Percentiles rank a stretch among this genome's conserved stretches.
phyloP scores from a whole-genome alignment of 176 grass and related monocot species.

The Cymbopogon citratus region DNA sequence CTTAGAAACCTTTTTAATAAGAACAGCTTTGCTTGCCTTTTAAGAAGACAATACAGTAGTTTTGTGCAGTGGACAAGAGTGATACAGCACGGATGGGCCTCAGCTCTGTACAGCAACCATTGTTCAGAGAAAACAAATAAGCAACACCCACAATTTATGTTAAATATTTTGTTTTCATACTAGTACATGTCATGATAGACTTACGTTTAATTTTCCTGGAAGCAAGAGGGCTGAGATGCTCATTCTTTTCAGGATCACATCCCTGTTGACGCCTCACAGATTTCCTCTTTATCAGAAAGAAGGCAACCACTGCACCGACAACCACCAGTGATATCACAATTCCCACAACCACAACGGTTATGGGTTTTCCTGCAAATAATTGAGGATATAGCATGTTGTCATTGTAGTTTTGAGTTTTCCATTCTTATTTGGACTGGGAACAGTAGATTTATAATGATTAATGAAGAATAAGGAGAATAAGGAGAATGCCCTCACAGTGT shows the following conservation, averaged over 20 bases:
- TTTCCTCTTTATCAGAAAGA: conserved; percentile 61
- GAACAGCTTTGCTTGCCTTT: no score
- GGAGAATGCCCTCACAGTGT: conserved; percentile 52
- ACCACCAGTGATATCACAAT: conserved; percentile 60
- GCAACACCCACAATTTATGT: not conserved
- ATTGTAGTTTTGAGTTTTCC: not conserved
- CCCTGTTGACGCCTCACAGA: conserved; percentile 24
- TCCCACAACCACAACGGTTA: conserved; percentile 54
- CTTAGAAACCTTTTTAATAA: no score
- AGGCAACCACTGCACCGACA: conserved; percentile 46
- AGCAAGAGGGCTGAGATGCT: conserved; percentile 48
- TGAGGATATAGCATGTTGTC: conserved; percentile 12
- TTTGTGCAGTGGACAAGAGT: no score
- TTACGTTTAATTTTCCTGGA: conserved; percentile 37
- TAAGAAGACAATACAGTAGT: no score
- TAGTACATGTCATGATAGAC: not conserved
- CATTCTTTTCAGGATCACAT: conserved; percentile 39
- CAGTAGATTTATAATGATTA: not conserved
- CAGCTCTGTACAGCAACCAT: not conserved
- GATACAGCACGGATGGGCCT: no score
- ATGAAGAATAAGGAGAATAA: not conserved
- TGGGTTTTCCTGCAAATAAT: conserved; percentile 81
- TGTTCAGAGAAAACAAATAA: not conserved
- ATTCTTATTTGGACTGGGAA: not conserved
- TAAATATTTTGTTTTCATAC: not conserved